Percentiles rank a stretch among this genome's conserved stretches.
Conservation (phyloP, 805 yeast species). For the Limtongia smithiae region DNA sequence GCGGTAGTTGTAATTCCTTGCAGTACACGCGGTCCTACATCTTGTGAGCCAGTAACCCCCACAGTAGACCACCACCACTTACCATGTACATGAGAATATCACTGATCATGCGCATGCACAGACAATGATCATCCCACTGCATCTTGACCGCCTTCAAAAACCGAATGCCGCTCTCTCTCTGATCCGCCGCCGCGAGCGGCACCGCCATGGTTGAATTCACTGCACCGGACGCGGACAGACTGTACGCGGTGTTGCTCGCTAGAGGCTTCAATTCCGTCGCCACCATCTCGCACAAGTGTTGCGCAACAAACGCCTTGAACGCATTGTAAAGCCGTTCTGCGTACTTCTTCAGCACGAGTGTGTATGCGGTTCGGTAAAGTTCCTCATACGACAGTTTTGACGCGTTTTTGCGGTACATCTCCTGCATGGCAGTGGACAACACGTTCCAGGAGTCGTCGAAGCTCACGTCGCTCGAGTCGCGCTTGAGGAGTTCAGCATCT, state of each 20-base stretch:
- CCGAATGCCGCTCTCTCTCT: constrained; percentile 26
- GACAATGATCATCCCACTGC: constrained; percentile 70
- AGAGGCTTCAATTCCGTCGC: constrained; percentile 29
- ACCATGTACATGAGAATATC: constrained; percentile 77
- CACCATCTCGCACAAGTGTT: constrained; percentile 42
- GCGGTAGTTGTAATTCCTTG: constrained; percentile 57
- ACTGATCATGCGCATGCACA: constrained; percentile 71
- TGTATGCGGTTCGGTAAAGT: constrained; percentile 74
- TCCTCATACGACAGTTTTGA: constrained; percentile 76
- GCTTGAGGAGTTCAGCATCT: constrained; percentile 5
- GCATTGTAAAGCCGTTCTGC: constrained; percentile 65
- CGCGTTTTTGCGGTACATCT: constrained; percentile 70
- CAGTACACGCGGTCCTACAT: constrained; percentile 69
- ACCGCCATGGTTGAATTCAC: constrained; percentile 13
- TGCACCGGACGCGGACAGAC: constrained; percentile 7
- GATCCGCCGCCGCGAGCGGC: constrained; percentile 19
- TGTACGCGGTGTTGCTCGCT: constrained; percentile 14
- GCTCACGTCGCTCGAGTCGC: constrained; percentile 40
- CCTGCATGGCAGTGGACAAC: constrained; percentile 62
- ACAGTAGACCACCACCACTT: background rate
- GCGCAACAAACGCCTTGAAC: constrained; percentile 48
- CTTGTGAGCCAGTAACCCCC: background rate
- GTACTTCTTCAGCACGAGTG: constrained; percentile 63
- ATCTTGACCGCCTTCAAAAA: constrained; percentile 38
- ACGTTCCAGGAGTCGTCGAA: constrained; percentile 66